Evolutionary conservation across 176 grass and related monocot genomes (phyloP).

Genomic region (Tillandsia leiboldiana): DNA sequence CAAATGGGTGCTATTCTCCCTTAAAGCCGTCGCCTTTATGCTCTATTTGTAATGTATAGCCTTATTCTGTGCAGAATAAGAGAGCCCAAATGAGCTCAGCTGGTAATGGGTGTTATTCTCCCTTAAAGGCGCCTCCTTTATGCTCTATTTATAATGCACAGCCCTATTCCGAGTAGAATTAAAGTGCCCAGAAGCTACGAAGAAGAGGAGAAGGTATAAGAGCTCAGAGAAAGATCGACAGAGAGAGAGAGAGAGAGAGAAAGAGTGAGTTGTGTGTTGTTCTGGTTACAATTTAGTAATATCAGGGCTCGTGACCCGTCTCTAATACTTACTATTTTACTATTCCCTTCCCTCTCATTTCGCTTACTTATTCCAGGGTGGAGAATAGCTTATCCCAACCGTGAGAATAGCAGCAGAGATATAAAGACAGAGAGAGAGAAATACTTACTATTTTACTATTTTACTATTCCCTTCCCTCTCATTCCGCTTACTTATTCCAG

Average conservation of each 20-base stretch:
- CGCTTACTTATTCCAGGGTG: background rate
- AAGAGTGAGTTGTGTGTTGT: background rate
- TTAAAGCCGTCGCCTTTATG: slow-evolving; percentile 6
- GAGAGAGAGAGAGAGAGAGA: background rate
- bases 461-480: too few relatives aligned
- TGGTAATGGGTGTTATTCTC: too few relatives aligned
- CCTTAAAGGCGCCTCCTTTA: too few relatives aligned
- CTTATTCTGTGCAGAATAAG: too few relatives aligned
- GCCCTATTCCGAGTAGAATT: too few relatives aligned
- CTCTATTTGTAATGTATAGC: background rate
- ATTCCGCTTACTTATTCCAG: too few relatives aligned
- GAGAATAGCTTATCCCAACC: background rate
- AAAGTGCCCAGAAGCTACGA: background rate
- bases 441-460: too few relatives aligned
- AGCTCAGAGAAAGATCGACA: background rate
- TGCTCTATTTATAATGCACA: too few relatives aligned
- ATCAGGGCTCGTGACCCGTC: background rate
- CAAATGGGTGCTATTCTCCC: background rate
- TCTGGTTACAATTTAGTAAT: background rate
- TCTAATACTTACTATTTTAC: background rate
- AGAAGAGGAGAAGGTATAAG: background rate
- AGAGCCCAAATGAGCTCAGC: too few relatives aligned
- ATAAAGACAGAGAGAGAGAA: too few relatives aligned
- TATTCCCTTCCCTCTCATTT: background rate
- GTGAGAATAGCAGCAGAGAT: background rate